Conservation (phyloP, 2,329 filamentous ascomycete genomes). For the Aspergillus brasiliensis region DNA sequence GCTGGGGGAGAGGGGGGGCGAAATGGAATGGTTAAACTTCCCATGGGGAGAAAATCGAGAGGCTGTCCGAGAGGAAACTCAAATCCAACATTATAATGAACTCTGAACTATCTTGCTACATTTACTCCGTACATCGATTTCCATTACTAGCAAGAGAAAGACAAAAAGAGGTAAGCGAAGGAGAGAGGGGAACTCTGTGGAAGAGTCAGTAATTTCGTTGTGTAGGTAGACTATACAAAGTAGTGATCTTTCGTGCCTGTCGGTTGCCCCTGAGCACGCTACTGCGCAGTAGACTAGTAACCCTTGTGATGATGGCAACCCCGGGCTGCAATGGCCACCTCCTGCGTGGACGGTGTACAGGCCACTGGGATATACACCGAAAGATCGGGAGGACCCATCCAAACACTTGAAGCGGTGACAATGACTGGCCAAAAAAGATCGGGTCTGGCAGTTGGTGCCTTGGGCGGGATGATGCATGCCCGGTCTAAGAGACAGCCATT, state of each 20-base stretch:
- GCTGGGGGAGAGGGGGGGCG: neutral
- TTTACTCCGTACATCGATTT: no score
- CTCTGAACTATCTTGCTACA: no score
- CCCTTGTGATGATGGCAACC: conserved; percentile 2
- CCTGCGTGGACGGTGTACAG: conserved; percentile 3
- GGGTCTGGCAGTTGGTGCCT: conserved; percentile 30
- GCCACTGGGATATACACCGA: conserved; percentile 21
- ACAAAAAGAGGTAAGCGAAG: no score
- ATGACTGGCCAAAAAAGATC: conserved; percentile 25
- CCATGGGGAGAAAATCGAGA: neutral
- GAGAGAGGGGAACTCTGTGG: no score
- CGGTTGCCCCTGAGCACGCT: neutral
- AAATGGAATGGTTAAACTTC: no score
- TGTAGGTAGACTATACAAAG: neutral
- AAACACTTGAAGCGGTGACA: conserved; percentile 16
- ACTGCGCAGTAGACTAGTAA: neutral
- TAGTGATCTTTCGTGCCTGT: neutral
- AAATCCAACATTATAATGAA: neutral
- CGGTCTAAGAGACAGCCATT: conserved; percentile 24
- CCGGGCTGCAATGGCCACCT: conserved; percentile 1
- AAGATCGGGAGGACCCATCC: conserved; percentile 27
- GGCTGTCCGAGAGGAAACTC: neutral
- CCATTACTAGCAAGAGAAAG: no score
- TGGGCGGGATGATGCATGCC: conserved; percentile 34
- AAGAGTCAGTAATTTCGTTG: neutral